These are phyloP conservation scores for Staphylotrichum tortipilum DNA, from an alignment of 495 filamentous ascomycete genomes.

Conservation along the genomic window DNA sequence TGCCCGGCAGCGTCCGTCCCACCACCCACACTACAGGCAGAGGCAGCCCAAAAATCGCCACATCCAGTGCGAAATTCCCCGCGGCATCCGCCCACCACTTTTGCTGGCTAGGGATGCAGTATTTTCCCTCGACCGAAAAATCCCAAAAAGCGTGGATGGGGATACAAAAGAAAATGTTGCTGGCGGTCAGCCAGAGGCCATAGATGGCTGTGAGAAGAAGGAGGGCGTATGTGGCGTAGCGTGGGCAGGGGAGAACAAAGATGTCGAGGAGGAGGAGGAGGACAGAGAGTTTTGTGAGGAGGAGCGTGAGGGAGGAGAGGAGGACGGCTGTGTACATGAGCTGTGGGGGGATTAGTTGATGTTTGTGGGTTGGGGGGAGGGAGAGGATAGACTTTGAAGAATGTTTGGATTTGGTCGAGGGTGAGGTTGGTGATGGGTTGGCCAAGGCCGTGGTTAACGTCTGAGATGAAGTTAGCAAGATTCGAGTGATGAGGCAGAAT, in stretches of 20 bases:
- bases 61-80: slow-evolving; percentile 19
- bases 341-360: background rate
- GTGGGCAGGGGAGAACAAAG: slow-evolving; percentile 9
- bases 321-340: background rate
- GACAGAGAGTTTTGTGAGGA: slow-evolving; percentile 23
- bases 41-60: slow-evolving; percentile 25
- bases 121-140: background rate
- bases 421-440: background rate
- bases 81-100: slow-evolving; percentile 7
- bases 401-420: background rate
- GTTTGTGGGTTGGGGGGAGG: background rate
- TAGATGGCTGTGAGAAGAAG: slow-evolving; percentile 9
- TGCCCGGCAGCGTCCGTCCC: slow-evolving; percentile 11
- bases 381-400: background rate
- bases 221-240: slow-evolving; percentile 6
- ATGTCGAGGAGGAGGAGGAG: slow-evolving; percentile 21
- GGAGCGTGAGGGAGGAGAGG: slow-evolving; percentile 8
- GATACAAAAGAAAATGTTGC: slow-evolving; percentile 10
- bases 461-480: background rate
- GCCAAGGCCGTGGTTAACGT: background rate
- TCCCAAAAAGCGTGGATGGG: slow-evolving; percentile 13
- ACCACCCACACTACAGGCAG: slow-evolving; percentile 20
- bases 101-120: background rate
- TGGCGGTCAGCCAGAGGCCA: slow-evolving; percentile 6
- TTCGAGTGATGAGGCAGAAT: background rate